Conservation (phyloP, 2,329 filamentous ascomycete species). For the Dendryphion nanum region DNA sequence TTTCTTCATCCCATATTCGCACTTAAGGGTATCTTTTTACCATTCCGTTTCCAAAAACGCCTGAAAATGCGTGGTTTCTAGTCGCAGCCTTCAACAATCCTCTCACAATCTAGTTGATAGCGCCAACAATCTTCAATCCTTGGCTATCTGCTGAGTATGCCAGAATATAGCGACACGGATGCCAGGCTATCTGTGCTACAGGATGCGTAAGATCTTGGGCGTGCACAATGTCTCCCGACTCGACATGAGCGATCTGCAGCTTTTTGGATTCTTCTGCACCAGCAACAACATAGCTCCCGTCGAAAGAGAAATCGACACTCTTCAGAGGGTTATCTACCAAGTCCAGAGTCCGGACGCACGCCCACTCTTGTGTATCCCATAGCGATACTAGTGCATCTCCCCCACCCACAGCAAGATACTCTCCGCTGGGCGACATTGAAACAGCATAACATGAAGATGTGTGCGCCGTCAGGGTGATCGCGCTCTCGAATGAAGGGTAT, state of each 20-base stretch:
- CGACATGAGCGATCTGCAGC: constrained; percentile 68
- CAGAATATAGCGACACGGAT: constrained; percentile 70
- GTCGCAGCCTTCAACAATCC: too few relatives aligned
- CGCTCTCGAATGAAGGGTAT: constrained; percentile 43
- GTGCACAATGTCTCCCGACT: constrained; percentile 71
- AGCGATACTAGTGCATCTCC: constrained; percentile 73
- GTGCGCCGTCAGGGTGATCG: constrained; percentile 66
- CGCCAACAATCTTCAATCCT: constrained; percentile 67
- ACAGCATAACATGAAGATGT: constrained; percentile 69
- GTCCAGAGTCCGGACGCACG: constrained; percentile 69
- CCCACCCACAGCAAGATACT: constrained; percentile 72
- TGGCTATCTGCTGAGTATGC: constrained; percentile 66
- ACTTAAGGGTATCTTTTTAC: too few relatives aligned
- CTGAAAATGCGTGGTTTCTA: too few relatives aligned
- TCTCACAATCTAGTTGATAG: constrained; percentile 23
- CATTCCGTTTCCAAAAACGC: too few relatives aligned
- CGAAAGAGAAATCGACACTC: constrained; percentile 74
- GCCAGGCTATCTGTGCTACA: constrained; percentile 70
- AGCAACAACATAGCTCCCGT: constrained; percentile 71
- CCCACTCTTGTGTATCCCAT: constrained; percentile 77
- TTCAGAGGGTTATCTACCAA: constrained; percentile 68
- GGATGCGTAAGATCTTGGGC: constrained; percentile 67
- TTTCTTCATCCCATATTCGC: too few relatives aligned
- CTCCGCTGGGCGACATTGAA: constrained; percentile 68
- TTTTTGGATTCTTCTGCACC: constrained; percentile 72